Evolutionary conservation across 2,329 filamentous ascomycete genomes (phyloP), one percentile per base, ranked within the genome.

Genomic region (Periconia macrospinosa): DNA sequence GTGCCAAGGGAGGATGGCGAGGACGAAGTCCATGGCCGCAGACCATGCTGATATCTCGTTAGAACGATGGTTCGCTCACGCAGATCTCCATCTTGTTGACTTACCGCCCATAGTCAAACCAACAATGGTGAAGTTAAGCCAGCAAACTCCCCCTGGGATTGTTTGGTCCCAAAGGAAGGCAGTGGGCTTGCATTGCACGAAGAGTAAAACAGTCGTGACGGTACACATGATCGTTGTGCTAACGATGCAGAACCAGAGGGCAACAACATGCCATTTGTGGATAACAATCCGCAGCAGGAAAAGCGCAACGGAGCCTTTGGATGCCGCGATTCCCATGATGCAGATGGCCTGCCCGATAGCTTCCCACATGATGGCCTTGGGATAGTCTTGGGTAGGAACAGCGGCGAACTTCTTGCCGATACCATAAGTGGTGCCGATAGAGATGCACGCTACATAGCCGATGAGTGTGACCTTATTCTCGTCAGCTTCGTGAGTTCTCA

Each of bases 1-100:
- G 18, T 66, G 64, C 67, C 70, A 72, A 10, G 69, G 69, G 13
- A 72, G 62, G 18, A 71, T 58, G n/a, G 69, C 70, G 30, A 72
- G 62, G 41, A 70, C 64, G 44, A 72, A 72, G 48, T 72, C 70
- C 62, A 71, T 69, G 8, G 63, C 47, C 30, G 68, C 68, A 8
- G 68, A 69, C 67, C 68, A 71, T 33, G 67, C 62, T 63, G 37
- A 37, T 37, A 37, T 14, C 15, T 37, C 9, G 60, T 46, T 10
- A 20, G 19, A 27, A 44, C 14, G 19, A 8, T 44, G 8, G 17
- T 27, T 23, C 13, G 17, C 19, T 9, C 27, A 15, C 20, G 11
- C 9, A 7, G 19, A 23, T 23, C 10, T 11, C 9, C 7, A 42
- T 5, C 2, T 17, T 13, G 3, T 19, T 14, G 10, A 55, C 54